Base-by-base conservation (phyloP, 139 green algal genomes). In the Coelastrella sp. region DNA sequence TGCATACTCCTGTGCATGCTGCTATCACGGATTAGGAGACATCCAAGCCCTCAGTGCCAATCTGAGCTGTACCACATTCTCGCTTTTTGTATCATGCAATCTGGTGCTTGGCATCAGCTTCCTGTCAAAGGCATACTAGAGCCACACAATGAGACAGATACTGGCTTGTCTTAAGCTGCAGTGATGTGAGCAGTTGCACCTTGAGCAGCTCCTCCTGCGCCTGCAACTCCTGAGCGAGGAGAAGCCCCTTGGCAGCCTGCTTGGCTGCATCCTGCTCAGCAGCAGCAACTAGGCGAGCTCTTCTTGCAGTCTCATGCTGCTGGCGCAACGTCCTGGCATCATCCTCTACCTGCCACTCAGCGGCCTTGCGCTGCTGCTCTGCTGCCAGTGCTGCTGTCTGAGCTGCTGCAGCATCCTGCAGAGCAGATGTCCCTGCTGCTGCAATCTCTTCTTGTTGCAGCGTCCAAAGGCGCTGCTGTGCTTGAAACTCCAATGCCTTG, bases 401-500 rank as follows among this genome's bases (percentile, higher is more conserved):
- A 61, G 90, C 85, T 17, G 91, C 85, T 70, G 91, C 89, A 85
- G 91, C 87, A 27, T 95, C 88, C 58, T 90, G 85, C 87, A 96
- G 89, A 4, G 85, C 79, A 6, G 82, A 81, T 4, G 87, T 73
- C 68, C 90, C 89, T 4, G 93, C 94, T 4, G 89, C 70, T 19
- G 90, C 89, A 35, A 87, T 35, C 15, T 91, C 84, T 63, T 95
- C 92, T 25, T 95, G 87, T 81, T 96, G 88, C 89, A 96, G 90
- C 22, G 91, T 92, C 74, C 91, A 92, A 65, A 94, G 90, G 19
- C 91, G 91, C 89, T 96, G 94, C 74, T 92, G 89, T 6, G 94
- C 90, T 83, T 93, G 88, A 89, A 96, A 97, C 90, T 97, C 94
- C 35, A 97, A 88, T 17, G 90, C 83, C 87, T 93, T 78, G 17